Conservation (phyloP, 2,329 filamentous ascomycete genomes). For the Teratosphaeria nubilosa region DNA sequence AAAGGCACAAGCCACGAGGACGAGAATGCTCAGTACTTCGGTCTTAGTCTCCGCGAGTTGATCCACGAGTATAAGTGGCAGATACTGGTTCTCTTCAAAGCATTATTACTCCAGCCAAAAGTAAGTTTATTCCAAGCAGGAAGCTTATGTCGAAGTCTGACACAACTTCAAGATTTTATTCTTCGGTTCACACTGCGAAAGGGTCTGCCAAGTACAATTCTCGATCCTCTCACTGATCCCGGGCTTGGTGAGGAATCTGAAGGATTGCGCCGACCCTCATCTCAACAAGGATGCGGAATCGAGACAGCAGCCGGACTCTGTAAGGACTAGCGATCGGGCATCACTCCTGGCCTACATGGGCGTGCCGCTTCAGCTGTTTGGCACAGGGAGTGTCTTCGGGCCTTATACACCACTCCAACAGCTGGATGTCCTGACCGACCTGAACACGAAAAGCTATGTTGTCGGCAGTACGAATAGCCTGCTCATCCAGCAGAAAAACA, state of each 20-base stretch:
- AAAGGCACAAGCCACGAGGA: slow-evolving; percentile 49
- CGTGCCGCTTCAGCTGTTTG: slow-evolving; percentile 86
- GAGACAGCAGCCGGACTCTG: slow-evolving; percentile 65
- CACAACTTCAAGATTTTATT: slow-evolving; percentile 69
- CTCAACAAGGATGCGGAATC: slow-evolving; percentile 73
- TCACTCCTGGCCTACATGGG: slow-evolving; percentile 93
- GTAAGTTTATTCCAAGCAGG: slow-evolving; percentile 43
- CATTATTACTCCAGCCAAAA: slow-evolving; percentile 87
- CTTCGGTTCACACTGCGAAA: slow-evolving; percentile 92
- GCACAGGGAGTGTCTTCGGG: slow-evolving; percentile 89
- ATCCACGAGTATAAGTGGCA: slow-evolving; percentile 93
- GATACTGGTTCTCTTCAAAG: slow-evolving; percentile 88
- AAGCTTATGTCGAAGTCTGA: slow-evolving; percentile 38
- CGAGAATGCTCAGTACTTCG: slow-evolving; percentile 77
- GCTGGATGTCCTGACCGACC: slow-evolving; percentile 84
- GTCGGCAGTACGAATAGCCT: slow-evolving; percentile 95
- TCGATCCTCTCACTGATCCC: slow-evolving; percentile 92
- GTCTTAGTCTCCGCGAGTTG: slow-evolving; percentile 58
- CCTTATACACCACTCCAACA: slow-evolving; percentile 95
- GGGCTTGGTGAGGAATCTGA: slow-evolving; percentile 78
- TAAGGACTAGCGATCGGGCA: slow-evolving; percentile 82
- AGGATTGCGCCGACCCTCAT: slow-evolving; percentile 91
- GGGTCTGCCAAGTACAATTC: slow-evolving; percentile 97
- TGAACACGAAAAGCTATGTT: slow-evolving; percentile 92
- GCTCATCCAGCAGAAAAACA: slow-evolving; percentile 83